Conservation (phyloP, 768 basidiomycete species). For the Tephrocybe sp. region DNA sequence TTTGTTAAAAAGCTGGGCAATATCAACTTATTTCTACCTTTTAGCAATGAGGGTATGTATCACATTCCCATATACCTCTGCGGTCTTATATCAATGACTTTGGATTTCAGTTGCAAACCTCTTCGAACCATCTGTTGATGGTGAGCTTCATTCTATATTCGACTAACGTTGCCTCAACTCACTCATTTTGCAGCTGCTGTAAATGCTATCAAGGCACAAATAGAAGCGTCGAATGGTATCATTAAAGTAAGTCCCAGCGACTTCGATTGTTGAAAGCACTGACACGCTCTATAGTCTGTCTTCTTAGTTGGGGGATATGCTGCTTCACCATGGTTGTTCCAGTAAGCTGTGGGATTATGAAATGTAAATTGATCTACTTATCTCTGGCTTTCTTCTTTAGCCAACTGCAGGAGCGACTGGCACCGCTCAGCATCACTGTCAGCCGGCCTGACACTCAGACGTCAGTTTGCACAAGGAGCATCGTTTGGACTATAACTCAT, state of each 20-base stretch:
- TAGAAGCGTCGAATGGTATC: conserved; percentile 64
- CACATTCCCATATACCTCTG: background rate
- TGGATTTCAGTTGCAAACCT: conserved; percentile 67
- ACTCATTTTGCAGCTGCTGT: conserved; percentile 49
- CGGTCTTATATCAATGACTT: background rate
- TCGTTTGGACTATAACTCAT: background rate
- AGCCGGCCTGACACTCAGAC: conserved; percentile 81
- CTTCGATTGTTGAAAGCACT: background rate
- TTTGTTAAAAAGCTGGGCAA: background rate
- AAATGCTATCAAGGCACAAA: conserved; percentile 66
- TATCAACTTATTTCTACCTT: conserved; percentile 2
- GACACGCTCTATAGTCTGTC: conserved; percentile 51
- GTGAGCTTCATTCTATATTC: conserved; percentile 22
- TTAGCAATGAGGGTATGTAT: conserved; percentile 33
- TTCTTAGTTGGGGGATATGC: conserved; percentile 86
- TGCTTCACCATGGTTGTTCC: conserved; percentile 78
- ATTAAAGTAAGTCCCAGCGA: conserved; percentile 50
- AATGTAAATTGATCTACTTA: too few relatives aligned
- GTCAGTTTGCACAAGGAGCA: conserved; percentile 33
- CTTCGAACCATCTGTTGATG: conserved; percentile 78
- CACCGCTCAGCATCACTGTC: conserved; percentile 54
- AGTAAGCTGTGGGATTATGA: conserved; percentile 21
- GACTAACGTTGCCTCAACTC: background rate
- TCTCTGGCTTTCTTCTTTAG: conserved; percentile 17
- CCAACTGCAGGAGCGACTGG: conserved; percentile 71